Conservation (phyloP, 768 basidiomycete species). For the Russula abietina region DNA sequence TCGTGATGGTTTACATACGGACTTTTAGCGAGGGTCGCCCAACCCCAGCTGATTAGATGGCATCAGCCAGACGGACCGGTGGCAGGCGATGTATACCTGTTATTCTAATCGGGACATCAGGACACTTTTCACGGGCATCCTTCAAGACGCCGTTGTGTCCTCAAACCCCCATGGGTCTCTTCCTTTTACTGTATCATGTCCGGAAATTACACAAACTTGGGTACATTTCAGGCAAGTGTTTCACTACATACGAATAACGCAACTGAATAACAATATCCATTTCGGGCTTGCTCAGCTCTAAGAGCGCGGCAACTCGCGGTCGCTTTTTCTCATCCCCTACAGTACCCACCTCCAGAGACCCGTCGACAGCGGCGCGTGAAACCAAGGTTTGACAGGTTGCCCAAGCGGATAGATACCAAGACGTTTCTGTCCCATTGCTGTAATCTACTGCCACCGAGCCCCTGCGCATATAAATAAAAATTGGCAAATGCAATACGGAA, state of each 20-base stretch:
- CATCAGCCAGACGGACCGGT: background rate
- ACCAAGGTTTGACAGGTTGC: background rate
- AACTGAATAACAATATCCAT: background rate
- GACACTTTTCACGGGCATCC: background rate
- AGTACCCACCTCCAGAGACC: background rate
- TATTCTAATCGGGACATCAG: background rate
- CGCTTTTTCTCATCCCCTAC: background rate
- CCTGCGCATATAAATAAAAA: background rate
- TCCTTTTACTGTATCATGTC: background rate
- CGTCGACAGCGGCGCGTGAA: background rate
- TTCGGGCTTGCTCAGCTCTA: slow-evolving; percentile 11
- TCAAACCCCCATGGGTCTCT: background rate
- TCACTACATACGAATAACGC: slow-evolving; percentile 6
- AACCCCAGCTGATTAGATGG: background rate
- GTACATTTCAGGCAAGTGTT: slow-evolving; percentile 2
- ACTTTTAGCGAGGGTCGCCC: background rate
- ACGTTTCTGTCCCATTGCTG: background rate
- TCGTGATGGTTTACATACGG: background rate
- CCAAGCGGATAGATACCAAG: background rate
- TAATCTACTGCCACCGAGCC: background rate
- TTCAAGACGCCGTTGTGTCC: slow-evolving; percentile 8
- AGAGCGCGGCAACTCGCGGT: slow-evolving; percentile 8
- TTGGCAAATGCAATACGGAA: background rate
- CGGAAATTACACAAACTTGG: slow-evolving; percentile 11
- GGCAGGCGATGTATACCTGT: too few relatives aligned